Conservation (phyloP, 1,284 basidiomycete genomes). For the Bondarzewia mesenterica region DNA sequence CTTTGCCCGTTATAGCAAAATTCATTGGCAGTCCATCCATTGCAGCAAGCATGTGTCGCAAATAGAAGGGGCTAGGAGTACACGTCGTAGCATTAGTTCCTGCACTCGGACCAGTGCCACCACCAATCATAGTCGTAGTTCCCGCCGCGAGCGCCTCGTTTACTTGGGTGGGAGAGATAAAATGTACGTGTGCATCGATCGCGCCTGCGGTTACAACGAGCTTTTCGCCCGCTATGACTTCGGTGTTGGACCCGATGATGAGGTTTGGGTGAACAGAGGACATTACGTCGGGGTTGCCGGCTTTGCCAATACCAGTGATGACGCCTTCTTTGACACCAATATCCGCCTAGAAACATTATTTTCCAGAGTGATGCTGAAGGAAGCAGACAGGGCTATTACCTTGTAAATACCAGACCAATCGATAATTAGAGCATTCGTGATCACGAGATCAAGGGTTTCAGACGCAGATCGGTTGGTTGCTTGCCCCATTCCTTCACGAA, state of each 20-base stretch:
- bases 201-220: conserved; percentile 92
- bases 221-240: conserved; percentile 93
- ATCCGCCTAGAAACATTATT: conserved; percentile 62
- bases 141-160: conserved; percentile 61
- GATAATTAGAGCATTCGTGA: conserved; percentile 91
- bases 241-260: conserved; percentile 81
- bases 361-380: neutral
- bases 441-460: conserved; percentile 83
- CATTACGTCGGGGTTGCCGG: conserved; percentile 96
- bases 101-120: conserved; percentile 89
- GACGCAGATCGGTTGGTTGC: conserved; percentile 63
- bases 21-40: conserved; percentile 90
- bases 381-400: conserved; percentile 27
- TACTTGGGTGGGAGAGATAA: conserved; percentile 91
- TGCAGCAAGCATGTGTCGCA: conserved; percentile 82
- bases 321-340: conserved; percentile 85
- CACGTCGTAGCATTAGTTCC: conserved; percentile 94
- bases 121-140: conserved; percentile 86
- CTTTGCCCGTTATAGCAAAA: conserved; percentile 90
- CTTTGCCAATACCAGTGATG: conserved; percentile 91
- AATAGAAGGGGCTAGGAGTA: conserved; percentile 83
- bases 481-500: conserved; percentile 97
- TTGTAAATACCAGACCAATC: conserved; percentile 97
- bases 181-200: conserved; percentile 89
- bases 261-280: conserved; percentile 69